phyloP scores from a whole-genome alignment of 805 yeast genomes.

The Wickerhamiella brachini region DNA sequence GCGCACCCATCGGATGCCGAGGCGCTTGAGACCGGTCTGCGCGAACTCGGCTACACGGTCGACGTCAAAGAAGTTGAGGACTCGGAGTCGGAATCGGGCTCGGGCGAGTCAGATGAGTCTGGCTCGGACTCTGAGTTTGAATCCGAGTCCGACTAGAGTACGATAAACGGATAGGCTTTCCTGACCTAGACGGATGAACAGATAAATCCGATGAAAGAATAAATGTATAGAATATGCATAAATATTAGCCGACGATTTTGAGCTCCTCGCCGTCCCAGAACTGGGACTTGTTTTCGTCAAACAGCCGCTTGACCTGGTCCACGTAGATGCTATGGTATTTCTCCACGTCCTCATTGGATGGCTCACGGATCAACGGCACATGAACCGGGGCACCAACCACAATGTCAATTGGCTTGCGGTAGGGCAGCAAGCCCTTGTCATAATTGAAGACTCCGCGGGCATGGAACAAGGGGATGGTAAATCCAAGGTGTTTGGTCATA shows the following conservation, averaged over 20 bases:
- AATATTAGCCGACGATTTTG: constrained; percentile 10
- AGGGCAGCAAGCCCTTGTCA: constrained; percentile 84
- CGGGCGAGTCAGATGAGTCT: neutral
- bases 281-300: constrained; percentile 44
- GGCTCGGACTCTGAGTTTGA: neutral
- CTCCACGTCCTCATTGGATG: constrained; percentile 9
- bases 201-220: too few relatives aligned
- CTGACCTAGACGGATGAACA: too few relatives aligned
- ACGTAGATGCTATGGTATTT: constrained; percentile 63
- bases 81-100: neutral
- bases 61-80: constrained; percentile 32
- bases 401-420: constrained; percentile 61
- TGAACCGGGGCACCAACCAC: constrained; percentile 34
- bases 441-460: constrained; percentile 89
- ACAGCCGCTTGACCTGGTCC: constrained; percentile 46
- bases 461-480: constrained; percentile 81
- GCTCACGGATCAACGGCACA: constrained; percentile 16
- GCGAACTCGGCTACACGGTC: constrained; percentile 45
- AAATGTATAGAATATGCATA: neutral
- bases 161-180: too few relatives aligned
- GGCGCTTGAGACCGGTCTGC: constrained; percentile 34
- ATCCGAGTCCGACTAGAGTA: neutral
- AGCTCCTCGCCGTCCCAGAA: constrained; percentile 13
- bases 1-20: constrained; percentile 55
- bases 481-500: constrained; percentile 59